phyloP scores from a whole-genome alignment of 495 filamentous ascomycete genomes.

The Hapsidospora chrysogenum region DNA sequence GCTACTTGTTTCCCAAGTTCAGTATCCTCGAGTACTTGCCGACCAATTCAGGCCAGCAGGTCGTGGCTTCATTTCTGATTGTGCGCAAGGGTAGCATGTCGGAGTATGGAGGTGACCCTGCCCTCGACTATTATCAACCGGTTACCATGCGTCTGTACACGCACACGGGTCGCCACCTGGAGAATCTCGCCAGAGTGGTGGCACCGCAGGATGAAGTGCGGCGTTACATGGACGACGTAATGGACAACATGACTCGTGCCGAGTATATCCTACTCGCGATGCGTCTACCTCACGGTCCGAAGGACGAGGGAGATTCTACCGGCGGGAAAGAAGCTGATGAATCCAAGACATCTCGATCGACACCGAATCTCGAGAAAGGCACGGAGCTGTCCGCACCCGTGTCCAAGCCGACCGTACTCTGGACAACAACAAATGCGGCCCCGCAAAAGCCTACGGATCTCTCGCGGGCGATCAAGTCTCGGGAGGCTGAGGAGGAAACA shows the following conservation, averaged over 20 bases:
- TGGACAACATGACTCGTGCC: slow-evolving; percentile 54
- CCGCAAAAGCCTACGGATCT: not conserved
- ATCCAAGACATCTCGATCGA: slow-evolving; percentile 5
- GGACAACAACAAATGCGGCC: slow-evolving; percentile 14
- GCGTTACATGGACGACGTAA: slow-evolving; percentile 71
- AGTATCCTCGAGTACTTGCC: slow-evolving; percentile 60
- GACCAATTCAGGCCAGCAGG: slow-evolving; percentile 19
- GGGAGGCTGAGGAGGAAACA: slow-evolving; percentile 1
- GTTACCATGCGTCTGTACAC: slow-evolving; percentile 65
- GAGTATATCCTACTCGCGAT: slow-evolving; percentile 53
- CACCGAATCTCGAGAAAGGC: slow-evolving; percentile 8
- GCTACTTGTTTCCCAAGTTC: slow-evolving; percentile 78
- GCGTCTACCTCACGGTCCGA: slow-evolving; percentile 37
- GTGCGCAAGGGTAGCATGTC: slow-evolving; percentile 39
- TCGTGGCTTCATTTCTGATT: slow-evolving; percentile 49
- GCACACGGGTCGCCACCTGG: slow-evolving; percentile 43
- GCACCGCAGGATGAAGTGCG: slow-evolving; percentile 61
- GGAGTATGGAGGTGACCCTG: slow-evolving; percentile 34
- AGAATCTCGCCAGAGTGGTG: slow-evolving; percentile 62
- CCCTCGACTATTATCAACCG: slow-evolving; percentile 73
- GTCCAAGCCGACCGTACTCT: slow-evolving; percentile 20
- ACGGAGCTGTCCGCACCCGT: slow-evolving; percentile 6
- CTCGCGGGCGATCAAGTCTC: not conserved
- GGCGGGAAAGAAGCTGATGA: slow-evolving; percentile 7
- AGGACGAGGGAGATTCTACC: slow-evolving; percentile 12